Base-by-base conservation (phyloP, 2,329 filamentous ascomycete species). In the Zymoseptoria brevis region DNA sequence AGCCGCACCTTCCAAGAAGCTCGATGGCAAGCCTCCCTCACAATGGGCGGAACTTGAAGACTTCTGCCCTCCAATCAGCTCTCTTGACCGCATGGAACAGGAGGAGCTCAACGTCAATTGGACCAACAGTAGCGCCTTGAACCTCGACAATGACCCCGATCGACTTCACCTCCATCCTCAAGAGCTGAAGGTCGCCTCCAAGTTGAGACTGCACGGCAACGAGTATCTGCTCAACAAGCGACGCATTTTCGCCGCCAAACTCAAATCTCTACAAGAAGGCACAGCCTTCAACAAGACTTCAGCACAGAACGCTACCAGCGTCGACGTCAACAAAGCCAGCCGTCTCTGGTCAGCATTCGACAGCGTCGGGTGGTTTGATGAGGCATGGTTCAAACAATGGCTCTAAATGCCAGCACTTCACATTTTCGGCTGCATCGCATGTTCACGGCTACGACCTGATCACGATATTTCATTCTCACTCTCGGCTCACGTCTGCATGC, bases 251-350 rank as follows among this genome's bases (percentile, higher is more conserved):
- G 80, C 87, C 57, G 85, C 85, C 54, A 85, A 89, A 49, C 82
- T 93, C 35, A 83, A 87, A 60, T 83, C 86, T 1, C 76, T 85
- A 45, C 75, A 78, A 58, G 85, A 84, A 41, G 82, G 83, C 71
- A 94, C 95, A 75, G 88, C 92, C 69, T 96, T 96, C 74, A 87
- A 90, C 73, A 96, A 96, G 82, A 97, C 93, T 1, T 90, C 96
- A 72, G 90, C 91, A 4, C 93, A 97, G 74, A 89, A 96, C 73
- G 90, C 90, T n/a, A 96, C 90, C 81, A 95, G 95, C 79, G 96
- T 96, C 64, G 93, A 97, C 69, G 93, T 97, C 73, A 96, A 96
- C 80, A 97, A 96, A 79, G 90, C 92, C 2, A 95, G 90, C 65
- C 93, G 93, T 74, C 80, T 97, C 53, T 96, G 90, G 89, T 86